Base-by-base conservation (phyloP, 2,329 filamentous ascomycete species). In the Elsinoe fawcettii region DNA sequence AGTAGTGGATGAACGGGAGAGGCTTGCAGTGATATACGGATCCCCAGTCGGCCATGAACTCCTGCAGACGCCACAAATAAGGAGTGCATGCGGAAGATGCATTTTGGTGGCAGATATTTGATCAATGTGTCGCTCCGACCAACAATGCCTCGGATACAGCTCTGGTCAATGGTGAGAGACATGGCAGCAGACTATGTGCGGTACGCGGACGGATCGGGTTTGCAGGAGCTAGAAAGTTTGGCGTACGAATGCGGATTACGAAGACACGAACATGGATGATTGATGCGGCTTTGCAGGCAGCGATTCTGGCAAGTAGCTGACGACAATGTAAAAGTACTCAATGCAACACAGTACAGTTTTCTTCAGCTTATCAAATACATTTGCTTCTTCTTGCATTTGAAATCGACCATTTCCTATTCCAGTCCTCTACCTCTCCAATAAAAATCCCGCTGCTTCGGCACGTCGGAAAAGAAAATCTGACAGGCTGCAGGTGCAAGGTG, bases 231-330 rank as follows among this genome's bases (percentile, higher is more conserved):
- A 16, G 8, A 53, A 39, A 25, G 25, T 53, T 39, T 23, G 18
- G 49, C 30, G 30, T 53, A 53, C 46, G 49, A 36, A n/a, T 11
- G n/a, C 16, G 49, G 49, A 36, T 53, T 53, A 39, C 49, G 49
- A 53, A 39, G 49, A 36, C 49, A 53, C 49, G 34, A 53, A 39
- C 46, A 34, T 51, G 46, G 30, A 36, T 51, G 25, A 18, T 51
- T 18, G 30, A 32, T 32, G 16, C n/a, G 9, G 46, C n/a, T 25
- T 22, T 32, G 25, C 8, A 36, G 18, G 46, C 46, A 32, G 25
- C 18, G 34, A n/a, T 3, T 30, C 14, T 37, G 6, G 34, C 34
- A 12, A 12, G 14, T 6, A 14, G 46, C 46, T 51, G 25, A 25
- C 30, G 32, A 53, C 16, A 25, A n/a, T 9, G 11, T 34, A 5